phyloP scores from a whole-genome alignment of 2,329 filamentous ascomycete genomes.

The Parasarocladium wereldwijsianum region DNA sequence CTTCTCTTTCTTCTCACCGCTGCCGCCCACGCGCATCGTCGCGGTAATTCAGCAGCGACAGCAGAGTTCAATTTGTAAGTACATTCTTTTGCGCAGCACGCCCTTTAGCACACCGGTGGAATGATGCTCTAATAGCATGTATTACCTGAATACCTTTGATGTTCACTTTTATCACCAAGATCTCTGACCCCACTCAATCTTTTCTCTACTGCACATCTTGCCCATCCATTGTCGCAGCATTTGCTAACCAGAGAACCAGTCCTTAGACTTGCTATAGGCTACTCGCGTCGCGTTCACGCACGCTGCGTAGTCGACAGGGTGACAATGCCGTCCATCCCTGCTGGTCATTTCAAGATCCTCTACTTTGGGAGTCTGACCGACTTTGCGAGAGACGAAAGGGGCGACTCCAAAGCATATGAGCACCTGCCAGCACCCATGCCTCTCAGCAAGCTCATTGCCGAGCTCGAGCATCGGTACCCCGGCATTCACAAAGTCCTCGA shows the following conservation, averaged over 20 bases:
- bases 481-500: conserved; percentile 58
- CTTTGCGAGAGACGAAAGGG: too few species aligned
- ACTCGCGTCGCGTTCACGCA: too few species aligned
- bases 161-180: conserved; percentile 53
- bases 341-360: conserved; percentile 61
- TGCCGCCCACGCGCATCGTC: too few species aligned
- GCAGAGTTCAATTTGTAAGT: conserved; percentile 18
- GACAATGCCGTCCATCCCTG: too few species aligned
- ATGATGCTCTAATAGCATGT: conserved; percentile 44
- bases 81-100: neutral
- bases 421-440: conserved; percentile 50
- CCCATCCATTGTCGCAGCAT: conserved; percentile 2
- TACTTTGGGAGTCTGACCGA: conserved; percentile 68
- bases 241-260: conserved; percentile 14
- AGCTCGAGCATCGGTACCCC: conserved; percentile 53
- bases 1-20: neutral
- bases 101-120: conserved; percentile 10
- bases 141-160: conserved; percentile 45
- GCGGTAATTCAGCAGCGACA: conserved; percentile 2
- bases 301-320: too few species aligned
- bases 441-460: conserved; percentile 46
- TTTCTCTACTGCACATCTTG: conserved; percentile 4
- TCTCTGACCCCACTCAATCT: conserved; percentile 40
- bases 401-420: too few species aligned
- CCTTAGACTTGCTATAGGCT: too few species aligned